Base-by-base conservation (phyloP, 805 yeast species). In the Lipomyces yamadae region DNA sequence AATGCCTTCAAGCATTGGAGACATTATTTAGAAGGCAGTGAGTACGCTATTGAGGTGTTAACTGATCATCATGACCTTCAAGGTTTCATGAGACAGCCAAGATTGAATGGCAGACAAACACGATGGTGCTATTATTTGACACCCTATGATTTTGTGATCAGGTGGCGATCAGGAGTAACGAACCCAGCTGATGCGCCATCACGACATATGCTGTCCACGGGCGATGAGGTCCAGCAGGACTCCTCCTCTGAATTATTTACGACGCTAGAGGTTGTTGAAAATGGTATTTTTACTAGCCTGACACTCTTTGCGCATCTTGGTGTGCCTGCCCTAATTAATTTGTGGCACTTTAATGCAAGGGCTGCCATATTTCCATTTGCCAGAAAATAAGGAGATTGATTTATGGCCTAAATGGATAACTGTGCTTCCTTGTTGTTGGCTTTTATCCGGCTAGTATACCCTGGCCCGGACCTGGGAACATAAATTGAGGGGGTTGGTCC, bases 151-250 rank as follows among this genome's bases (percentile, higher is more conserved):
- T 69, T 65, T 42, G n/a, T 55, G 13, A 57, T 70, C 39, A 24
- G 53, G 13, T 59, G 66, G 53, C 18, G 48, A 4, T n/a, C 18
- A 5, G 73, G 72, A 5, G 13, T 13, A 7, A n/a, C 48, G 11
- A 70, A 68, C 54, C 73, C 62, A 13, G 73, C 73, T 6, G 72
- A 70, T 58, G 68, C 72, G 5, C 64, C 64, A 15, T 48, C 53
- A 48, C 53, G 53, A 45, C 10, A 18, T 2, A 45, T 45, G 52
- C 3, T 2, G 29, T 10, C 29, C 11, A 48, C 7, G 29, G 1
- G 53, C 4, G 15, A 48, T 1, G 53, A 48, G 2, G 53, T 48
- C 2, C 53, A 1, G 29, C 53, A 5, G 1, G 53, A 48, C 11
- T 4, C 29, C 1, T 48, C 53, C 2, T 48, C 53, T 2, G 53